phyloP scores from a whole-genome alignment of 257 asterid species.

The Solanum ossicruentum region DNA sequence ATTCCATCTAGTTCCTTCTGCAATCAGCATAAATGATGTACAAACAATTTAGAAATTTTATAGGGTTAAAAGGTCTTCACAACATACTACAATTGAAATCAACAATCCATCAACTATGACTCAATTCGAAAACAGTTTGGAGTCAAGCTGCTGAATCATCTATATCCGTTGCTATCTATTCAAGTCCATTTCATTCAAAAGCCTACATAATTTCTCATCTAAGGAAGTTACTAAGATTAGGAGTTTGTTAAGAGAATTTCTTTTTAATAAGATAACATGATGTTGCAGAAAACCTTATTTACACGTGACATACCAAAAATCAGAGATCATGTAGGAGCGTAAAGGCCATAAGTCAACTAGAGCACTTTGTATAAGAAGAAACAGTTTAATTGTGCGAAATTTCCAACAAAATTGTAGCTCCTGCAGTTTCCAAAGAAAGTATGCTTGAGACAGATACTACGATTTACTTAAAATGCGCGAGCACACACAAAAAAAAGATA shows the following conservation, averaged over 20 bases:
- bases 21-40: neutral
- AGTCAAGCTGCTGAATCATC: neutral
- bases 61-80: neutral
- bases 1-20: slow-evolving; percentile 78
- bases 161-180: neutral
- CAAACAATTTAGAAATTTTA: neutral
- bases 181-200: neutral
- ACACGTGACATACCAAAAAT: neutral
- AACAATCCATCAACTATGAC: neutral
- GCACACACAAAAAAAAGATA: neutral
- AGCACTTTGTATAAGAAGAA: neutral
- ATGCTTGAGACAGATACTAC: neutral
- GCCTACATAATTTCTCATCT: neutral
- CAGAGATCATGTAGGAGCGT: neutral
- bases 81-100: neutral
- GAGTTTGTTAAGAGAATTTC: neutral
- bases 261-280: neutral
- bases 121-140: neutral
- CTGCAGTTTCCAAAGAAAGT: neutral
- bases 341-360: neutral
- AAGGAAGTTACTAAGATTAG: neutral
- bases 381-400: neutral
- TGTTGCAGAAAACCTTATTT: neutral
- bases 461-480: neutral
- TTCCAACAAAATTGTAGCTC: neutral